Evolutionary conservation across 2,329 filamentous ascomycete species (phyloP), one percentile per base, ranked within the genome.

Genomic region (Claviceps citrina): DNA sequence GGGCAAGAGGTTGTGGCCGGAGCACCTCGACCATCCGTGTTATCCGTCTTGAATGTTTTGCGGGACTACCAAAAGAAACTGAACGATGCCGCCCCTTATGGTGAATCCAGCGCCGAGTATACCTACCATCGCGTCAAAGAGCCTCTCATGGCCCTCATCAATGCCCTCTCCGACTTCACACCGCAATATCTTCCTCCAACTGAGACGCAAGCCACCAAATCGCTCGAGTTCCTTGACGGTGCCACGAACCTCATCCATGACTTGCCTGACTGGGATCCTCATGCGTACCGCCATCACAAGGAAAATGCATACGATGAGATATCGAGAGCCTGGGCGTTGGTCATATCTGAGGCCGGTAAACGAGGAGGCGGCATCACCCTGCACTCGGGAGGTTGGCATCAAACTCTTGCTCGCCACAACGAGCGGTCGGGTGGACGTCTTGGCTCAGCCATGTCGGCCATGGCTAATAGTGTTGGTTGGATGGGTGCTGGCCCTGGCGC

Each of bases 221-320:
- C 87, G 2, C 70, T 98, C 36, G 78, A 79, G 51, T 98, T 87
- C 54, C 73, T 98, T 19, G 84, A 98, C 49, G 81, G 81, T 34
- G 89, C 83, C 43, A 98, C 91, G 25, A 78, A 89, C 48, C 76
- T 96, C 42, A 82, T 96, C 42, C 87, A 98, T 59, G 71, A 78
- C 30, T 69, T 98, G 32, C 91, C 91, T 3, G 76, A 93, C 53
- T 98, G 87, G 86, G 83, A 91, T 49, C 84, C 78, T 33, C 82
- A 81, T 44, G 77, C 84, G 46, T 82, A 95, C 63, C 87, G 87
- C 48, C 74, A 94, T 51, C 84, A 93, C 65, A 95, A 95, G 61
- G 81, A 94, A 49, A 85, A 85, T 47, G 87, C 89, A 6, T 98
- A 98, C 55, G 89, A 98, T 53, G 91, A 96, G 56, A 87, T 98